Base-by-base conservation (phyloP, 257 asterid genomes). In the Ballota nigra region DNA sequence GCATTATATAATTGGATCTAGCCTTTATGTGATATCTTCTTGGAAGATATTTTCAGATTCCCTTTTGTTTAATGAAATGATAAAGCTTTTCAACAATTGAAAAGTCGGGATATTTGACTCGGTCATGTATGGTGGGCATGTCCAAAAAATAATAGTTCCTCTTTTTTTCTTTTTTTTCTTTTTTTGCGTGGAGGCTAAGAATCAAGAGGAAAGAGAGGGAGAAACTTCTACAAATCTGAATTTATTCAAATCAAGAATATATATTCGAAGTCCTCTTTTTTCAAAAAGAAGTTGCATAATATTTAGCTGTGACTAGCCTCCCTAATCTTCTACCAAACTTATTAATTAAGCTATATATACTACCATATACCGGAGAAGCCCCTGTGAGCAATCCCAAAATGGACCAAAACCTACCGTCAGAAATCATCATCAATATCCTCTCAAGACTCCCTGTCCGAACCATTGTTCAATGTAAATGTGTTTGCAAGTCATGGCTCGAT, bases 401-500 rank as follows among this genome's bases (percentile, higher is more conserved):
- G 19, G 23, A 1, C 7, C 60, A 58, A 24, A 29, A 74, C 69
- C 81, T 77, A 8, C 84, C 83, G 8, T 16, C 76, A 22, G 76
- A 75, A 19, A 63, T 33, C 9, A 33, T 33, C 66, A 51, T 57
- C 10, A 45, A 79, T 23, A 83, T 85, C 19, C 72, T 83, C 33
- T 52, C 78, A 22, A 74, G 81, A 51, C 67, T 83, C 13, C 84
- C 86, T 1, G 15, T 79, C 38, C 61, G 67, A 59, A 23, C 62
- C 53, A 62, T 81, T 29, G 0, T 6, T 6, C 34, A 20, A 0
- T 79, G 81, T 78, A 69, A 76, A 26, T 71, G 75, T 13, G 83
- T 79, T 22, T 81, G 85, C 79, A 81, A 79, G 64, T 2, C 66
- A 4, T 81, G 83, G 87, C 67, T 63, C 4, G 2, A 71, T 0